These are phyloP conservation scores for Taxillus chinensis DNA, from an alignment of 164 flowering plant species.

Conservation along the genomic window DNA sequence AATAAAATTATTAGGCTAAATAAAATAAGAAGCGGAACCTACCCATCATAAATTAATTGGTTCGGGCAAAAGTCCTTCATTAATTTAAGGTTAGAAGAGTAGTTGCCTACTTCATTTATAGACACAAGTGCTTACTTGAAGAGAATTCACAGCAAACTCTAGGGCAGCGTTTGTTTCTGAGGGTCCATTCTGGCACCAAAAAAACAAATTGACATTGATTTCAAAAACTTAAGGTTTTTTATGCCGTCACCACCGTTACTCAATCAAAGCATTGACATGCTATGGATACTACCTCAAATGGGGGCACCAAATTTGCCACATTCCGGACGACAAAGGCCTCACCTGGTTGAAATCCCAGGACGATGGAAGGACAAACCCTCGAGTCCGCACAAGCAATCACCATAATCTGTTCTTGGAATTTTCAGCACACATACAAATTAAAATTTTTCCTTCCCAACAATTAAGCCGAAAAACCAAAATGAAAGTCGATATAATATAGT, in stretches of 20 bases:
- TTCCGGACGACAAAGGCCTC: conserved; percentile 82
- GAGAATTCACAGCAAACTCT: conserved; percentile 84
- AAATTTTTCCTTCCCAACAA: not conserved
- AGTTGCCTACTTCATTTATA: not conserved
- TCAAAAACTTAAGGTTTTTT: too few relatives aligned
- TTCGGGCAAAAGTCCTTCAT: too few relatives aligned
- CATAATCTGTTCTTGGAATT: conserved; percentile 53
- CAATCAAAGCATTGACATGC: not conserved
- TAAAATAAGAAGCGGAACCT: too few relatives aligned
- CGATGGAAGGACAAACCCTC: conserved; percentile 84
- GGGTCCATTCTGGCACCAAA: conserved; percentile 59
- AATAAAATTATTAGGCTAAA: too few relatives aligned
- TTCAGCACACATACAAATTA: conserved; percentile 18
- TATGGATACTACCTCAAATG: conserved; percentile 50
- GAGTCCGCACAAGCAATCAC: conserved; percentile 99
- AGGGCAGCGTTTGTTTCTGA: conserved; percentile 92
- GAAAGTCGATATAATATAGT: too few relatives aligned
- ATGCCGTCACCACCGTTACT: not conserved
- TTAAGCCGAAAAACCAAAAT: too few relatives aligned
- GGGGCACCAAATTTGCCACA: conserved; percentile 87
- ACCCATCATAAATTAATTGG: too few relatives aligned
- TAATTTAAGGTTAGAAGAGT: too few relatives aligned
- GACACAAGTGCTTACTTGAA: conserved; percentile 38
- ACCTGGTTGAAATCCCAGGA: conserved; percentile 89
- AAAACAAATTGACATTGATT: not conserved